phyloP scores from a whole-genome alignment of 768 basidiomycete species.

The Gloeopeniophorella convolvens region DNA sequence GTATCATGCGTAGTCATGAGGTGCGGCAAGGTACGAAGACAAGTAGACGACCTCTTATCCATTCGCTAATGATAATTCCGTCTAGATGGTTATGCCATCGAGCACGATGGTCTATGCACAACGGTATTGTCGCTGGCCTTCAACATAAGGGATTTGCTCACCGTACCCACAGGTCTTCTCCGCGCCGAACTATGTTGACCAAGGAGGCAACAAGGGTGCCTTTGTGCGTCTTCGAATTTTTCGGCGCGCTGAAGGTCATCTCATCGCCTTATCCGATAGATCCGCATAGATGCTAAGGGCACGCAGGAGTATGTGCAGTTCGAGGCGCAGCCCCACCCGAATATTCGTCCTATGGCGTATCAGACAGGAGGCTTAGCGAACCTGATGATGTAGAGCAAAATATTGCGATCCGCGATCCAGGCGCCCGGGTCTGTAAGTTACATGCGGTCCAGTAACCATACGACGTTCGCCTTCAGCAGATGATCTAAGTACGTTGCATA shows the following conservation, averaged over 20 bases:
- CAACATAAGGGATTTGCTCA: slow-evolving; percentile 14
- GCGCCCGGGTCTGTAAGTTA: no score
- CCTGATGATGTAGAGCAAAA: slow-evolving; percentile 69
- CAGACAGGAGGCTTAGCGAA: slow-evolving; percentile 57
- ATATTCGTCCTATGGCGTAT: slow-evolving; percentile 92
- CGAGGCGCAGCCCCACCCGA: slow-evolving; percentile 81
- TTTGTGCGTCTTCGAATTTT: slow-evolving; percentile 68
- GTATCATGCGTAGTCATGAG: slow-evolving; percentile 93
- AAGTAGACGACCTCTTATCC: slow-evolving; percentile 3
- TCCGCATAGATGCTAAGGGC: slow-evolving; percentile 77
- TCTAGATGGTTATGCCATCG: slow-evolving; percentile 86
- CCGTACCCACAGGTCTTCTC: slow-evolving; percentile 65
- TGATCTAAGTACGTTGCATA: no score
- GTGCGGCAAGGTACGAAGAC: slow-evolving; percentile 75
- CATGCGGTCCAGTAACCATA: no score
- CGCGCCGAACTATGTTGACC: slow-evolving; percentile 93
- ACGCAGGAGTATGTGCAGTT: slow-evolving; percentile 72
- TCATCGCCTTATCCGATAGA: slow-evolving; percentile 35
- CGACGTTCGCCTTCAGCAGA: no score
- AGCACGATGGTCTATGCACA: slow-evolving; percentile 91
- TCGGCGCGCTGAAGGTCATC: no score
- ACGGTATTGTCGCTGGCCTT: slow-evolving; percentile 38
- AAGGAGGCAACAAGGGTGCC: slow-evolving; percentile 86
- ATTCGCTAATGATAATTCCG: not conserved
- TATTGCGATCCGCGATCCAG: no score